phyloP scores from a whole-genome alignment of 345 rosid genomes.

The Eucalyptus microcorys region DNA sequence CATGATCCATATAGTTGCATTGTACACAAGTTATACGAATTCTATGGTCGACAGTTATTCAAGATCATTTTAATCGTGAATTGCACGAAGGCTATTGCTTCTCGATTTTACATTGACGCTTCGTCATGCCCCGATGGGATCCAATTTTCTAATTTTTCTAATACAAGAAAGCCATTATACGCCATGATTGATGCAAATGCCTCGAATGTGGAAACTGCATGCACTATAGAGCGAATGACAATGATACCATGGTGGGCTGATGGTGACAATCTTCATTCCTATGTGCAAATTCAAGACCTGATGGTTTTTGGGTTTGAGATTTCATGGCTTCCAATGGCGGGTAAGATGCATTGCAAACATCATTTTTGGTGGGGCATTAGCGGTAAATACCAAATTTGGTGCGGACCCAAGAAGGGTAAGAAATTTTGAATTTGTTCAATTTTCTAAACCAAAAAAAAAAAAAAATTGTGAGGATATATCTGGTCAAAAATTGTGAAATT shows the following conservation, averaged over 20 bases:
- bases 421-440: background rate
- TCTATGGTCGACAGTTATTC: background rate
- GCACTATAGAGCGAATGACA: background rate
- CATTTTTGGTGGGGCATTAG: rapidly evolving
- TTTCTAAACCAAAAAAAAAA: background rate
- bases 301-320: background rate
- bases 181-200: background rate
- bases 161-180: background rate
- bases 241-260: background rate
- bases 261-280: background rate
- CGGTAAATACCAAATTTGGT: background rate
- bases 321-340: background rate
- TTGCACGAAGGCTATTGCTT: background rate
- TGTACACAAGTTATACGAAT: background rate
- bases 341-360: background rate
- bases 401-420: background rate
- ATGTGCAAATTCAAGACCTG: rapidly evolving
- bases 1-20: background rate
- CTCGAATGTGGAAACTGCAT: background rate
- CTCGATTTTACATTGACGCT: background rate
- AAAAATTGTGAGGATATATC: background rate
- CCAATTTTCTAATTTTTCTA: background rate
- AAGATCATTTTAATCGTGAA: background rate
- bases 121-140: background rate
- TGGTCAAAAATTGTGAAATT: background rate